phyloP scores from a whole-genome alignment of 225 moss, liverwort and hornwort species.

The Sphagnum tenellum region DNA sequence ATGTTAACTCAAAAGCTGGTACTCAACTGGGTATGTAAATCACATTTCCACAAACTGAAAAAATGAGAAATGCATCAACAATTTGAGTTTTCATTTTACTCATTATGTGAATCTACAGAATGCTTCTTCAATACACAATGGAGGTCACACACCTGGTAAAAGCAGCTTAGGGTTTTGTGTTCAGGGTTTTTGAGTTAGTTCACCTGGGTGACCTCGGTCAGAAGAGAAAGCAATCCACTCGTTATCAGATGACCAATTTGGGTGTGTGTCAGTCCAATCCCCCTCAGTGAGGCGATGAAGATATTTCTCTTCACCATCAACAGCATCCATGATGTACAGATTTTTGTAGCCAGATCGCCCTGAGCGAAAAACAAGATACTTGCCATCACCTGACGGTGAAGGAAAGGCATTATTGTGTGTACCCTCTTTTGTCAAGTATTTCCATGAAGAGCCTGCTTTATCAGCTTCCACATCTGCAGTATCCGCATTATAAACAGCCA shows the following conservation, averaged over 20 bases:
- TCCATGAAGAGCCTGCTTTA: slow-evolving; percentile 7
- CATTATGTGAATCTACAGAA: no score
- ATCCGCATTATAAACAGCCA: slow-evolving; percentile 41
- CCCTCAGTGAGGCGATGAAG: slow-evolving; percentile 61
- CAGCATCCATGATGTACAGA: slow-evolving; percentile 78
- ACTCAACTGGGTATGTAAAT: no score
- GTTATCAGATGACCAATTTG: slow-evolving; percentile 69
- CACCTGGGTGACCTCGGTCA: slow-evolving; percentile 32
- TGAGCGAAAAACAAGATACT: slow-evolving; percentile 71
- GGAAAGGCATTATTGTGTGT: slow-evolving; percentile 72
- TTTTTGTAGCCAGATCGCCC: slow-evolving; percentile 61
- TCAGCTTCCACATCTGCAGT: slow-evolving; percentile 27
- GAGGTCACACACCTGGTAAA: no score
- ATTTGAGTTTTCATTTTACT: no score
- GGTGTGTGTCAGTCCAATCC: slow-evolving; percentile 51
- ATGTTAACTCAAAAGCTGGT: no score
- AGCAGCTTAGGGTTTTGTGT: no score
- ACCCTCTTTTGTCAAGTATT: slow-evolving; percentile 37
- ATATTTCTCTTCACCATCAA: slow-evolving; percentile 53
- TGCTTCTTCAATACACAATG: no score
- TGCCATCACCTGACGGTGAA: slow-evolving; percentile 71
- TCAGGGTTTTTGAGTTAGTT: no score
- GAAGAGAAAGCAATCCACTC: slow-evolving; percentile 84
- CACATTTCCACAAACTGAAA: no score
- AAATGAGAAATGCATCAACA: no score